Percentiles rank a stretch among this genome's conserved stretches.
These are phyloP conservation scores for Solanum hybrid DNA, from an alignment of 305 asterid species.

Conservation along the genomic window DNA sequence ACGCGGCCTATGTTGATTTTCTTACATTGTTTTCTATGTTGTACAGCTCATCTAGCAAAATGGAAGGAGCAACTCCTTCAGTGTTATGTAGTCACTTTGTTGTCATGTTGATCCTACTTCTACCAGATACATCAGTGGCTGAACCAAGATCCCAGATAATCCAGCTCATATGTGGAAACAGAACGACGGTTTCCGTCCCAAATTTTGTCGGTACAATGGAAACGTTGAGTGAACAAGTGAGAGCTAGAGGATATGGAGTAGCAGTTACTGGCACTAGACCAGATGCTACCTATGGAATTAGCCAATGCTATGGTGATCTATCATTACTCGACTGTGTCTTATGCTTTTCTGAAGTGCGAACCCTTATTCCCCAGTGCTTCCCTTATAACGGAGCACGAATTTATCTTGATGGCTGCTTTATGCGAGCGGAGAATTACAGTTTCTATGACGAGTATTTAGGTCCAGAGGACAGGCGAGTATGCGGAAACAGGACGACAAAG, in stretches of 20 bases:
- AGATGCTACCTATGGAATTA: slow-evolving; percentile 11
- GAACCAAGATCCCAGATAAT: slow-evolving; percentile 9
- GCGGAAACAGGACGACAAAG: slow-evolving; percentile 19
- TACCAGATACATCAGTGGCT: slow-evolving; percentile 4
- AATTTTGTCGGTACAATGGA: slow-evolving; percentile 8
- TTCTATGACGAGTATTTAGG: slow-evolving; percentile 18
- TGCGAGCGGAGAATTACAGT: slow-evolving; percentile 15
- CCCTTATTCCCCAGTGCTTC: slow-evolving; percentile 7
- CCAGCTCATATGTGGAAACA: slow-evolving; percentile 3
- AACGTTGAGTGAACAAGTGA: background rate
- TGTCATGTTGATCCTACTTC: background rate
- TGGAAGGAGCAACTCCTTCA: background rate
- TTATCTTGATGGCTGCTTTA: slow-evolving; percentile 27
- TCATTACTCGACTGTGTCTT: slow-evolving; percentile 11
- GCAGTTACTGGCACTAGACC: slow-evolving; percentile 11
- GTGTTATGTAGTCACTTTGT: background rate
- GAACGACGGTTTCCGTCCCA: background rate
- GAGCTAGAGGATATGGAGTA: slow-evolving; percentile 5
- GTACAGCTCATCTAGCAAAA: background rate
- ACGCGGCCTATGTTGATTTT: background rate
- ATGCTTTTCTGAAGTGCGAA: slow-evolving; percentile 23
- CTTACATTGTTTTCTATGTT: background rate
- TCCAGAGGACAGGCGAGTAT: slow-evolving; percentile 12
- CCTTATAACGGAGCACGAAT: background rate
- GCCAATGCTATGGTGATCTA: slow-evolving; percentile 27